Conservation (phyloP, 2,329 filamentous ascomycete genomes). For the Fusarium longipes region DNA sequence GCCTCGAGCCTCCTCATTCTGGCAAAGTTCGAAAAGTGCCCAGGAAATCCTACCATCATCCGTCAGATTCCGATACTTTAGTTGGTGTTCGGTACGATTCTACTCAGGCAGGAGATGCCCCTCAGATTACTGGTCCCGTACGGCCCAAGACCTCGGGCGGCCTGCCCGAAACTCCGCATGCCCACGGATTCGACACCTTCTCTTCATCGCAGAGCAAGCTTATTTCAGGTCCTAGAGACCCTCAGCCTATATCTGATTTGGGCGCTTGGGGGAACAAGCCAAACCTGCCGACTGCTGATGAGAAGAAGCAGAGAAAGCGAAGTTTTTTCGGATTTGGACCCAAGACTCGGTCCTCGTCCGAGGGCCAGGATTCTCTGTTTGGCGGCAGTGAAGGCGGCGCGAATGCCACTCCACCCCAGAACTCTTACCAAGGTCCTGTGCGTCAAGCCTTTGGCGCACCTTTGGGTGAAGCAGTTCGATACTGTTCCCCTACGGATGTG, state of each 20-base stretch:
- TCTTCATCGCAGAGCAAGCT: constrained; percentile 56
- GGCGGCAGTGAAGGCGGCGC: constrained; percentile 60
- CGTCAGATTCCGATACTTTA: constrained; percentile 58
- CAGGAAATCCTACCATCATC: constrained; percentile 52
- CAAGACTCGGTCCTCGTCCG: constrained; percentile 68
- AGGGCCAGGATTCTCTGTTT: constrained; percentile 67
- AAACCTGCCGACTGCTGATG: constrained; percentile 67
- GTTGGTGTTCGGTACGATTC: constrained; percentile 70
- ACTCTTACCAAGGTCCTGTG: constrained; percentile 63
- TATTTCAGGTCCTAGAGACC: constrained; percentile 89
- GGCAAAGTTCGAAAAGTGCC: constrained; percentile 49
- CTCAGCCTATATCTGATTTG: constrained; percentile 83
- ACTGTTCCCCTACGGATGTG: constrained; percentile 77
- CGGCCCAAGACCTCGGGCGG: constrained; percentile 53
- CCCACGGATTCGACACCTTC: constrained; percentile 50
- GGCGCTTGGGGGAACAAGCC: constrained; percentile 87
- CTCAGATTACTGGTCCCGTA: constrained; percentile 55
- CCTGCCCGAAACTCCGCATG: constrained; percentile 51
- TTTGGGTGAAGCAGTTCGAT: constrained; percentile 86
- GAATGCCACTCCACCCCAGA: constrained; percentile 57
- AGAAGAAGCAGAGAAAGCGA: constrained; percentile 85
- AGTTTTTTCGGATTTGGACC: constrained; percentile 78
- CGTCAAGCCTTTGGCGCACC: constrained; percentile 86
- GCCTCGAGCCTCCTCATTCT: constrained; percentile 39
- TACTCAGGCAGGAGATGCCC: constrained; percentile 63